Evolutionary conservation across 2,329 filamentous ascomycete genomes (phyloP), one percentile per base, ranked within the genome.

Genomic region (Alternaria triticimaculans): DNA sequence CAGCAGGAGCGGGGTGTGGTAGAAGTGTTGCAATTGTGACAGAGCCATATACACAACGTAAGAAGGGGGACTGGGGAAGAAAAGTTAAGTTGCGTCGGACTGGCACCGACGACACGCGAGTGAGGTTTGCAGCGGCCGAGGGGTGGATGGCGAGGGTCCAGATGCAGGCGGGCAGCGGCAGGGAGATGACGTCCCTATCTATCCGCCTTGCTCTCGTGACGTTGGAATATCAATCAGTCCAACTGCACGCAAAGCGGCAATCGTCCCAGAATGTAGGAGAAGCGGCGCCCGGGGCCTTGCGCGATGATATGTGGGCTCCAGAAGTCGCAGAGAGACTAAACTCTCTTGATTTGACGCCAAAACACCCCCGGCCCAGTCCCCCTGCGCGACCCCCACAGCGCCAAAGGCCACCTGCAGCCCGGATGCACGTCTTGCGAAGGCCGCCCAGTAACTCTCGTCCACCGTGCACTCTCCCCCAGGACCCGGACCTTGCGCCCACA

Each of bases 1-100:
- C 25, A 73, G 65, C 62, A 70, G 33, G 66, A 68, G 68, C 58
- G 64, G 65, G 33, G 68, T 50, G 56, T 60, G 65, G 62, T 54
- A 68, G 48, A 58, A 61, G 59, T 63, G 66, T 53, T 64, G 67
- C 62, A 66, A 66, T 62, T 67, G 66, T 67, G 69, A 68, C 68
- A 72, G 68, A 75, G 77, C 76, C 76, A 80, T 80, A 66, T 73
- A 77, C 71, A 76, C 69, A 66, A 28, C 53, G 56, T 58, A 30
- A 26, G 57, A 58, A 15, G 20, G 54, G 50, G 23, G 20, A 15
- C 33, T 11, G 43, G 12, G 57, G 9, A 8, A 14, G 48, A 46
- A 37, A 11, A n/a, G 50, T 44, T 33, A 53, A 26, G 41, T 20
- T 54, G 48, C 25, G 57, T 53, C 26, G 23, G 54, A 48, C n/a